phyloP scores from a whole-genome alignment of 2,329 filamentous ascomycete species.

The Aspergillus hortae region DNA sequence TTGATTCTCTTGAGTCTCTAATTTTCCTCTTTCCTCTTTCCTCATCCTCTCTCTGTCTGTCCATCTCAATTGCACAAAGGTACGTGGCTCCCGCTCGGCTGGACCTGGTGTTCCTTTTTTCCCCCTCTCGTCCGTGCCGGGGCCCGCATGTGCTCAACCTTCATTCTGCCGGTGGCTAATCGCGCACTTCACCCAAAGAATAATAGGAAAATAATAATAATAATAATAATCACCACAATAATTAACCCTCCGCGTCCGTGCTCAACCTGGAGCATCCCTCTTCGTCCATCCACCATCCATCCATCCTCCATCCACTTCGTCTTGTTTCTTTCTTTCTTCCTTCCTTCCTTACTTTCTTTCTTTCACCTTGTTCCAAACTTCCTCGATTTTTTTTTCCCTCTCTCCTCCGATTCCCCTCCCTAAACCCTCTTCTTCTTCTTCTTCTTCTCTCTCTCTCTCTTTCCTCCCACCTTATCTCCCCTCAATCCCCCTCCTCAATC shows the following conservation, averaged over 20 bases:
- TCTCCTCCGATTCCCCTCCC: constrained; percentile 6
- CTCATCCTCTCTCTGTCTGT: too few species aligned
- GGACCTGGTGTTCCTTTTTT: constrained; percentile 6
- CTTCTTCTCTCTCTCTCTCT: background rate
- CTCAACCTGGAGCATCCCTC: constrained; percentile 19
- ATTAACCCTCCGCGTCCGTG: constrained; percentile 20
- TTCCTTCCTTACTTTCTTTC: background rate
- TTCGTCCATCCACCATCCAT: background rate
- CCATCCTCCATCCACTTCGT: constrained; percentile 10
- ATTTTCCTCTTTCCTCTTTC: background rate
- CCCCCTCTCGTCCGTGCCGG: constrained; percentile 8
- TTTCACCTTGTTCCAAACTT: too few species aligned
- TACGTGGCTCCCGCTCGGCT: background rate
- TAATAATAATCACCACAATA: too few species aligned
- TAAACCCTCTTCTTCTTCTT: constrained; percentile 1
- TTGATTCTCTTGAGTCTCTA: background rate
- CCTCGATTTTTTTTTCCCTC: too few species aligned
- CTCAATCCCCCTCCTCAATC: background rate
- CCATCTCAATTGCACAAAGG: background rate
- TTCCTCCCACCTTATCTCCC: background rate
- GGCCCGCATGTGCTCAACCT: constrained; percentile 18
- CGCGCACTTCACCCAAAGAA: constrained; percentile 19
- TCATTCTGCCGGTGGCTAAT: constrained; percentile 24
- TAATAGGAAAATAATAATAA: background rate
- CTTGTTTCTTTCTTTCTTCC: constrained; percentile 7